phyloP scores from a whole-genome alignment of 78 protist species.

The Dictyostelium capitatum region DNA sequence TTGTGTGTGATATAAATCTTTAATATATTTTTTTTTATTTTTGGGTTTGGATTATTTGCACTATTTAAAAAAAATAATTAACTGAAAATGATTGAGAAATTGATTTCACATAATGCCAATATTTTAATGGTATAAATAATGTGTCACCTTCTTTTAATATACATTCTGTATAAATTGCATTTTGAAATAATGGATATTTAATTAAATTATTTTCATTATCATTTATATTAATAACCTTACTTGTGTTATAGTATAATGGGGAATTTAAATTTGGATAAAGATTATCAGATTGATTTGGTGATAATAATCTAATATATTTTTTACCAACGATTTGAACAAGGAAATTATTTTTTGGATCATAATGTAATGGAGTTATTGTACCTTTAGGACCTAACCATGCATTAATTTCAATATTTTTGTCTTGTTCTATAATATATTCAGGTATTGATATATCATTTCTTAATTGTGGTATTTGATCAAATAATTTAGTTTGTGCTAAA shows the following conservation, averaged over 20 bases:
- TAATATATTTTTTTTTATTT: no score
- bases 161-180: conserved; percentile 60
- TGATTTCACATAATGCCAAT: conserved; percentile 91
- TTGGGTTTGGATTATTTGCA: background rate
- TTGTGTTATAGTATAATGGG: conserved; percentile 62
- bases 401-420: conserved; percentile 23
- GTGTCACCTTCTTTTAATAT: conserved; percentile 78
- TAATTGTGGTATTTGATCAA: conserved; percentile 73
- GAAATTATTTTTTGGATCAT: conserved; percentile 71
- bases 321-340: conserved; percentile 78
- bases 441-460: conserved; percentile 74
- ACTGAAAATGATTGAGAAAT: conserved; percentile 83
- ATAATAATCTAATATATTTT: conserved; percentile 54
- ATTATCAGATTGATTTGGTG: conserved; percentile 31
- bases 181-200: conserved; percentile 53
- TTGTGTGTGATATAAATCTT: no score
- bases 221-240: conserved; percentile 11
- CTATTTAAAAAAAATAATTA: conserved; percentile 40
- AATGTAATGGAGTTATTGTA: conserved; percentile 78
- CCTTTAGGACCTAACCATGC: conserved; percentile 83
- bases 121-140: conserved; percentile 83
- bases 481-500: conserved; percentile 80
- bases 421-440: conserved; percentile 37
- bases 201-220: conserved; percentile 46
- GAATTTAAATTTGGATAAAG: conserved; percentile 54